Evolutionary conservation across 192 early-diverging fungal species (phyloP), one percentile per base, ranked within the genome.

Genomic region (Coemansia erecta): DNA sequence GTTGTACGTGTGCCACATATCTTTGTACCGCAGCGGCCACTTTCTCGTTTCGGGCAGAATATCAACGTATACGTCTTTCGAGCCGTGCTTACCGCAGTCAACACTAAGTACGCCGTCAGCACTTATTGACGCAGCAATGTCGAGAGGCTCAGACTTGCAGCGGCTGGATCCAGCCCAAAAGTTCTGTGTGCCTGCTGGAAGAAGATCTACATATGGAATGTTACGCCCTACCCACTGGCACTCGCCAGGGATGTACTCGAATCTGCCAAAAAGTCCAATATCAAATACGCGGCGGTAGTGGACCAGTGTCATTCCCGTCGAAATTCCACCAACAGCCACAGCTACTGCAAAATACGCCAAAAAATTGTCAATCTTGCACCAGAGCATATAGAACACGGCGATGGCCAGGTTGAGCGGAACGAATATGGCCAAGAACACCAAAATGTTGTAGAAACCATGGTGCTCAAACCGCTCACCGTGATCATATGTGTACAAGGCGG

Each of bases 361-460:
- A 69, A 84, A 77, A 44, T 65, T 64, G 49, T 60, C 44, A 2
- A 78, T 55, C 18, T 55, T 71, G 50, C 35, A 24, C 61, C 61
- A 78, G 45, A 78, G 63, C 12, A 56, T 26, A 11, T 80, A 70
- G 6, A 83, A 56, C 31, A 56, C 43, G 17, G 72, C 80, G 44
- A 85, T 56, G 8, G 64, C 57, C 12, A 71, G 8, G 55, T 85
- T 85, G 17, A 85, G 63, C 3, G 82, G 83, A 1, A 84, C 31
- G 13, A 53, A 66, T n/a, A 84, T 81, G 4, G 65, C 69, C 66
- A 82, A 19, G 21, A 82, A 81, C n/a, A 84, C 83, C 10, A 84
- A 64, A 54, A 84, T 41, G 33, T 84, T 84, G 63, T 84, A 84
- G 23, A 82, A 77, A 0, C 83, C 83, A 44, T 84, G 83, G 13